Evolutionary conservation across 108 stramenopile species (phyloP).

Genomic region (Cyclotella kingstonii): DNA sequence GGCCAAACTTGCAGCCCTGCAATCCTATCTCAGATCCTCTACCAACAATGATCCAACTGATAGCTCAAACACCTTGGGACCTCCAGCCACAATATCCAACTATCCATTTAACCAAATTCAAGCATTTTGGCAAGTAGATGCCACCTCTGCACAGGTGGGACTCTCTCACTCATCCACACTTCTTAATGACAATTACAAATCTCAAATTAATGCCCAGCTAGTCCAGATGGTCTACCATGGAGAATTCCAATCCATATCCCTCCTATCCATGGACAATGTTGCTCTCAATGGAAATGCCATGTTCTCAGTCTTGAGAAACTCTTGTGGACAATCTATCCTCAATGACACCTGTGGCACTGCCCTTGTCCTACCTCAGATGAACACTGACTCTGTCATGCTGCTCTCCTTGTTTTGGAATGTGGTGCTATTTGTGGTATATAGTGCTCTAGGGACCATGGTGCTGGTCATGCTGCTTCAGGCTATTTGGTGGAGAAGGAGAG

Average conservation of each 20-base stretch:
- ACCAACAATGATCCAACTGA: slow-evolving; percentile 71
- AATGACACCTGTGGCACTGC: slow-evolving; percentile 26
- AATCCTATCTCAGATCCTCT: slow-evolving; percentile 52
- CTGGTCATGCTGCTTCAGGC: slow-evolving; percentile 28
- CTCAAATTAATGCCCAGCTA: slow-evolving; percentile 57
- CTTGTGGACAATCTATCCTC: slow-evolving; percentile 61
- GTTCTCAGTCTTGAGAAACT: slow-evolving; percentile 59
- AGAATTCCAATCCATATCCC: slow-evolving; percentile 43
- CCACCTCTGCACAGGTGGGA: slow-evolving; percentile 48
- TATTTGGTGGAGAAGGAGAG: slow-evolving; percentile 21
- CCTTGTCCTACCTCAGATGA: slow-evolving; percentile 27
- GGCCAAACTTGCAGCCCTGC: slow-evolving; percentile 36
- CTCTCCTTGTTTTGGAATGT: slow-evolving; percentile 36
- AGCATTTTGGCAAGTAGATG: slow-evolving; percentile 74
- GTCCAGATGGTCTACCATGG: slow-evolving; percentile 58
- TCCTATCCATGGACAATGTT: slow-evolving; percentile 63
- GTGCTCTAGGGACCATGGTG: slow-evolving; percentile 24
- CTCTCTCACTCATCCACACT: slow-evolving; percentile 52
- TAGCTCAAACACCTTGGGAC: slow-evolving; percentile 45
- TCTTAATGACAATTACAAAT: slow-evolving; percentile 63
- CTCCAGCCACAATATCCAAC: slow-evolving; percentile 44
- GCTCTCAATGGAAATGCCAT: slow-evolving; percentile 71
- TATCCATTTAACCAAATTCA: slow-evolving; percentile 76
- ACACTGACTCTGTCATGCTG: slow-evolving; percentile 12
- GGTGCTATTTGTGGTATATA: slow-evolving; percentile 22